Percentiles rank a stretch among this genome's conserved stretches.
Evolutionary conservation across 495 filamentous ascomycete genomes (phyloP).

Genomic region (Daldinia concentrica): DNA sequence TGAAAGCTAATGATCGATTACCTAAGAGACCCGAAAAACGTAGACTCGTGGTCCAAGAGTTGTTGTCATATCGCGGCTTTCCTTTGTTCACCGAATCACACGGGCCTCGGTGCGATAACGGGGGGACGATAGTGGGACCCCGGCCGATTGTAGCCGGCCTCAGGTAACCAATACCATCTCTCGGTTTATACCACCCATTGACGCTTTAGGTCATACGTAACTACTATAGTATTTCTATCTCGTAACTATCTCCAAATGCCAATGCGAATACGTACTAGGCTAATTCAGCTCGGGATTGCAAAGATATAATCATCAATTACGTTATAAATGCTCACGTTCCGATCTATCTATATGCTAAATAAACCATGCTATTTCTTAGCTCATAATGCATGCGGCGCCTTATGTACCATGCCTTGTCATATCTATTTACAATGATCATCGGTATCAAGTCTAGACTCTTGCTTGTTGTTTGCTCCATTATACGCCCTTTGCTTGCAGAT

Average conservation of each 20-base stretch:
- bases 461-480: not conserved
- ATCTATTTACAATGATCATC: slow-evolving; percentile 13
- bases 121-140: slow-evolving; percentile 29
- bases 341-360: slow-evolving; percentile 15
- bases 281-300: not conserved
- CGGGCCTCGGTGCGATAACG: slow-evolving; percentile 37
- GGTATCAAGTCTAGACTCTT: slow-evolving; percentile 8
- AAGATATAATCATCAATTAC: not conserved
- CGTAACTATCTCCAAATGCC: slow-evolving; percentile 41
- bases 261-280: slow-evolving; percentile 1
- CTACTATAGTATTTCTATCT: slow-evolving; percentile 26
- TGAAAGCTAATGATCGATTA: not conserved
- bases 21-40: not conserved
- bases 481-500: slow-evolving; percentile 10
- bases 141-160: slow-evolving; percentile 40
- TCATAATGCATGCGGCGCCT: not conserved
- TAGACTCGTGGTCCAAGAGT: not conserved
- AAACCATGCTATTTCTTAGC: slow-evolving; percentile 8
- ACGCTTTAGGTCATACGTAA: slow-evolving; percentile 26
- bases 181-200: slow-evolving; percentile 14
- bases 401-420: slow-evolving; percentile 20
- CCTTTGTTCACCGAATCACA: slow-evolving; percentile 33
- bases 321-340: not conserved
- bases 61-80: slow-evolving; percentile 9
- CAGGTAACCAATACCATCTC: slow-evolving; percentile 11